Percentiles rank a stretch among this genome's conserved stretches.
Conservation (phyloP, 164 flowering plant species). For the Warburgia ugandensis region DNA sequence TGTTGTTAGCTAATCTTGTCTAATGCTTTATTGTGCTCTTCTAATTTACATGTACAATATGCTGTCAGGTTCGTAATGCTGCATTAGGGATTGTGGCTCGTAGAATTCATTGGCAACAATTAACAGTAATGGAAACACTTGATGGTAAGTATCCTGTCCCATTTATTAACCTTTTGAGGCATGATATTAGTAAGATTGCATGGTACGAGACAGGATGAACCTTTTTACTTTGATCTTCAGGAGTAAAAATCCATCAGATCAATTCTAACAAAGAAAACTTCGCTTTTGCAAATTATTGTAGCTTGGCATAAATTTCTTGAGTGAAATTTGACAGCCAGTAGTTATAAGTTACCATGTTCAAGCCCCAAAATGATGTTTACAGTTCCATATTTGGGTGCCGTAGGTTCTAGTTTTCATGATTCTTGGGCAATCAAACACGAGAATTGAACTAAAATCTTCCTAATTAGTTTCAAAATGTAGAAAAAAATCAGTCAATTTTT, state of each 20-base stretch:
- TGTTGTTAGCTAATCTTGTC: neutral
- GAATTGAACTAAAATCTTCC: no score
- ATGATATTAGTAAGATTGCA: neutral
- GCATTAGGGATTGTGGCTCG: constrained; percentile 93
- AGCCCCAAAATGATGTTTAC: no score
- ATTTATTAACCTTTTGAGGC: neutral
- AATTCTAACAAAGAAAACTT: no score
- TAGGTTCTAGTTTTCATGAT: no score
- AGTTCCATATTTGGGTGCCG: no score
- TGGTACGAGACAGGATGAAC: neutral
- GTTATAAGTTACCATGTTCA: no score
- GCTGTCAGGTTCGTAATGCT: constrained; percentile 76
- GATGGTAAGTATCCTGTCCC: constrained; percentile 47
- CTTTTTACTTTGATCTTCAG: neutral
- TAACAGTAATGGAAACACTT: constrained; percentile 73
- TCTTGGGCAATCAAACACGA: no score
- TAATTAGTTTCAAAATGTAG: no score
- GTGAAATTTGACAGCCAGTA: no score
- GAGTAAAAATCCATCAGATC: neutral
- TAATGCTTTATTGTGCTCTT: neutral
- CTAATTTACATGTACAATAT: neutral
- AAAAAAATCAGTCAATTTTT: no score
- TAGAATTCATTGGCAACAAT: constrained; percentile 69
- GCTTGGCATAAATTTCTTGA: no score
- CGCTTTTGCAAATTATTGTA: no score